A percentile compares a stretch with the other conserved stretches of the same genome.
Evolutionary conservation across 805 yeast genomes (phyloP).

Genomic region (Yarrowia osloensis): DNA sequence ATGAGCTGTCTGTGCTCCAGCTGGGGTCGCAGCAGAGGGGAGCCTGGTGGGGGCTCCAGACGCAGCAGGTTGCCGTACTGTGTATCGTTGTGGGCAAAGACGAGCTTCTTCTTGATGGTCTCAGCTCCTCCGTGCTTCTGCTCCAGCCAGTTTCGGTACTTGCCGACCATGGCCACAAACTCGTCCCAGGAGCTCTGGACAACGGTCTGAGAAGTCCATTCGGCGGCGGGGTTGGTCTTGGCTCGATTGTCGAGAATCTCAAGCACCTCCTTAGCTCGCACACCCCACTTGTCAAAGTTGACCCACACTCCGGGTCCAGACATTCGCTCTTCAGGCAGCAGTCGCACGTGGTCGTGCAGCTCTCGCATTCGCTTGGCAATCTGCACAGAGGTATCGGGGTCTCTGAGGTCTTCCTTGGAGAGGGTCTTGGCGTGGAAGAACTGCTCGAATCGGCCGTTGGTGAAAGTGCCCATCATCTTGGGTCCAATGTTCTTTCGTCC

Average conservation of each 20-base stretch:
- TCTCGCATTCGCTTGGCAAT: slow-evolving; percentile 97
- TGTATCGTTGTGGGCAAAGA: slow-evolving; percentile 93
- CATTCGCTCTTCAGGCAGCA: slow-evolving; percentile 57
- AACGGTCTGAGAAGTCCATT: slow-evolving; percentile 34
- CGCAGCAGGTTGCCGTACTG: slow-evolving; percentile 92
- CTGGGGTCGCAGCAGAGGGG: slow-evolving; percentile 52
- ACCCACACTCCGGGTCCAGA: slow-evolving; percentile 71
- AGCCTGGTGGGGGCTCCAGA: slow-evolving; percentile 50
- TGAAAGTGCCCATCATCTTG: slow-evolving; percentile 79
- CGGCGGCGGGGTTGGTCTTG: slow-evolving; percentile 42
- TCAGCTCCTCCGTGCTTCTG: slow-evolving; percentile 49
- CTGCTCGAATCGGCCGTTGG: slow-evolving; percentile 93
- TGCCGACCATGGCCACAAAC: slow-evolving; percentile 52
- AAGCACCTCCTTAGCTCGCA: slow-evolving; percentile 49
- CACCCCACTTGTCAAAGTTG: slow-evolving; percentile 70
- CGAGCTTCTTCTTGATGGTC: slow-evolving; percentile 52
- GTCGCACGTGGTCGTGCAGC: slow-evolving; percentile 74
- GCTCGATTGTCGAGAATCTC: slow-evolving; percentile 43
- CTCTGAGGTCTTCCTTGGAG: slow-evolving; percentile 69
- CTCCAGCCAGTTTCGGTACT: slow-evolving; percentile 66
- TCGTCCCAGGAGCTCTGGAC: slow-evolving; percentile 48
- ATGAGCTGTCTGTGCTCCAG: slow-evolving; percentile 71
- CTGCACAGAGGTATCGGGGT: slow-evolving; percentile 72
- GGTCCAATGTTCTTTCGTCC: slow-evolving; percentile 86
- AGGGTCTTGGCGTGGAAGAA: slow-evolving; percentile 81